Evolutionary conservation across 2,329 filamentous ascomycete genomes (phyloP), one percentile per base, ranked within the genome.

Genomic region (Botryotinia convoluta): DNA sequence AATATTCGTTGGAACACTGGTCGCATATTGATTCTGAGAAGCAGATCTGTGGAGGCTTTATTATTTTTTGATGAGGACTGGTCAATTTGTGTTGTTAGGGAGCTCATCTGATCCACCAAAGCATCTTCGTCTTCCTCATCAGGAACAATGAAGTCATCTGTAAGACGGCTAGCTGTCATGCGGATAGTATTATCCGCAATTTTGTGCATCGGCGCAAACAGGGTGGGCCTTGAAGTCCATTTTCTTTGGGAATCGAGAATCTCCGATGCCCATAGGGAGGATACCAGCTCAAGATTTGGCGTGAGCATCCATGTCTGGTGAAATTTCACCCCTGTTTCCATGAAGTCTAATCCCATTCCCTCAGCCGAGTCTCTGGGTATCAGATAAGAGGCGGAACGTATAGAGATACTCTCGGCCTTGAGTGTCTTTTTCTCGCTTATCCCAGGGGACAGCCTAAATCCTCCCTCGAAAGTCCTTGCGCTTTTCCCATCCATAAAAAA

Each of bases 261-360:
- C 69, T 70, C 68, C 35, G 71, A 69, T 51, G 80, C 74, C 79
- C 81, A 71, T 81, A 82, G 72, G 35, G 83, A 83, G 69, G 84
- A 85, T 51, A 80, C 79, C 26, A 89, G 74, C 57, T 83, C 82
- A 57, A 87, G 79, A 73, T 87, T 81, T 37, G 81, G 79, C 8
- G 79, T 82, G 3, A 89, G 76, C 18, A 82, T 79, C 70, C 82
- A 83, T 22, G 87, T 75, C 74, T 88, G 86, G 71, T 84, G 87
- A 75, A 87, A 87, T 32, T 81, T 80, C 3, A 84, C 77, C 5
- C 79, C 80, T 37, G 81, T 75, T 5, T 81, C 75, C 16, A 79
- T 73, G 69, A 85, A 84, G 20, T 76, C 71, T 26, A 70, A 35
- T 62, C 75, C 77, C 62, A 64, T 70, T 3, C 75, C 76, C 26